These are phyloP conservation scores for Wickerhamiella infanticola DNA, from an alignment of 1,139 yeast genomes.

Conservation along the genomic window DNA sequence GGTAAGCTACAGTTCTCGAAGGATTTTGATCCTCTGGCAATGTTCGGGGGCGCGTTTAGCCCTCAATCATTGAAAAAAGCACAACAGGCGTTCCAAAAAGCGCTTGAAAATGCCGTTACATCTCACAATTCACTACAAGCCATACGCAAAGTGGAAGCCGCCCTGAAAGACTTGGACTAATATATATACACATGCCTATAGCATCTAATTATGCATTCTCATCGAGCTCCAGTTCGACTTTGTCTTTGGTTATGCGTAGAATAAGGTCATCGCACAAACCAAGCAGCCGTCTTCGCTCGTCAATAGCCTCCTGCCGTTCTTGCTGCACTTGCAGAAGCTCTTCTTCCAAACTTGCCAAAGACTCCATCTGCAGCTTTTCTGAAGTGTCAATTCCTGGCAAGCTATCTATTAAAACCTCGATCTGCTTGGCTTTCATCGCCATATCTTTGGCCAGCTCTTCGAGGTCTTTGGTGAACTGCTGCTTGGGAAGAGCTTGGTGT, in stretches of 20 bases:
- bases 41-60: constrained; percentile 4
- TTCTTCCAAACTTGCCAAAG: constrained; percentile 46
- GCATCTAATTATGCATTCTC: not conserved
- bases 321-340: constrained; percentile 50
- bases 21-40: not conserved
- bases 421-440: constrained; percentile 73
- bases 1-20: constrained; percentile 4
- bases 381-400: constrained; percentile 88
- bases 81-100: constrained; percentile 5
- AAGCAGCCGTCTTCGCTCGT: constrained; percentile 50
- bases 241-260: constrained; percentile 41
- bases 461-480: constrained; percentile 29
- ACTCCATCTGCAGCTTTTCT: constrained; percentile 52
- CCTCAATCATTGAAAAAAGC: constrained; percentile 5
- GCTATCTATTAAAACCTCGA: constrained; percentile 69
- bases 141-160: not conserved
- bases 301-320: constrained; percentile 41
- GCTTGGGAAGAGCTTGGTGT: constrained; percentile 26
- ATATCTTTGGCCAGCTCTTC: constrained; percentile 58
- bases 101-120: constrained; percentile 2
- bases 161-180: not conserved
- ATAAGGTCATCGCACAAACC: constrained; percentile 58
- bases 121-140: not conserved
- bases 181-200: no score
- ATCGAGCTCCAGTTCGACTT: constrained; percentile 20